Evolutionary conservation across 768 basidiomycete species (phyloP).

Genomic region (Pleurotus cornucopiae): DNA sequence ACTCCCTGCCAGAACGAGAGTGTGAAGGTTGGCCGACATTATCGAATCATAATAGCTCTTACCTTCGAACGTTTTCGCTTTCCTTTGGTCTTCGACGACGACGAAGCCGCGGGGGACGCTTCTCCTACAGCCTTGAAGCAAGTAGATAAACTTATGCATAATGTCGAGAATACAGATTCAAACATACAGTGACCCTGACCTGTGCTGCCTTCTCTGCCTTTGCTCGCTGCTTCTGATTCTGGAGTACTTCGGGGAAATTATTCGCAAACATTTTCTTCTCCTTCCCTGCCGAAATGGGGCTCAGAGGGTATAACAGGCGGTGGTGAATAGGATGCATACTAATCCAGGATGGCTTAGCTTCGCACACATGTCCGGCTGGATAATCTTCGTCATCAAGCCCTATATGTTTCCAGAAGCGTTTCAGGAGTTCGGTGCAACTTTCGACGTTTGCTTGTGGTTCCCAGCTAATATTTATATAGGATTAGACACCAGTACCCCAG

Average conservation of each 20-base stretch:
- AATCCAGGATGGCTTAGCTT: slow-evolving; percentile 54
- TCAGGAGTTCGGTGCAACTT: slow-evolving; percentile 52
- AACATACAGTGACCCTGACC: slow-evolving; percentile 2
- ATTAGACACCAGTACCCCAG: neutral
- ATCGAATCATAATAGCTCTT: neutral
- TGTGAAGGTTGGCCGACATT: too few species aligned
- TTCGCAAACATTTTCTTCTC: slow-evolving; percentile 33
- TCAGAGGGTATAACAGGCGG: neutral
- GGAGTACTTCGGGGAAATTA: slow-evolving; percentile 20
- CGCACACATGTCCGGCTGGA: slow-evolving; percentile 35
- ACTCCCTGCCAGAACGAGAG: neutral
- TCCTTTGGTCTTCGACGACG: neutral
- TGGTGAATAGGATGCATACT: slow-evolving; percentile 26
- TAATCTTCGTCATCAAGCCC: slow-evolving; percentile 58
- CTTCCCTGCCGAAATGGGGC: slow-evolving; percentile 17
- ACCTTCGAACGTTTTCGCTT: neutral
- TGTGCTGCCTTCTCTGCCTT: slow-evolving; percentile 17
- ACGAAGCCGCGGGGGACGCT: neutral
- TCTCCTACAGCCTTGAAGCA: neutral
- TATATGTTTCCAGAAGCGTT: slow-evolving; percentile 62
- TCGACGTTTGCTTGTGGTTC: slow-evolving; percentile 59
- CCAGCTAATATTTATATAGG: slow-evolving; percentile 46
- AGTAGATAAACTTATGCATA: neutral
- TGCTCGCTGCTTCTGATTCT: slow-evolving; percentile 14
- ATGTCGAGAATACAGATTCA: too few species aligned